These are phyloP conservation scores for Dendrothele bispora DNA, from an alignment of 768 basidiomycete genomes.

Conservation along the genomic window DNA sequence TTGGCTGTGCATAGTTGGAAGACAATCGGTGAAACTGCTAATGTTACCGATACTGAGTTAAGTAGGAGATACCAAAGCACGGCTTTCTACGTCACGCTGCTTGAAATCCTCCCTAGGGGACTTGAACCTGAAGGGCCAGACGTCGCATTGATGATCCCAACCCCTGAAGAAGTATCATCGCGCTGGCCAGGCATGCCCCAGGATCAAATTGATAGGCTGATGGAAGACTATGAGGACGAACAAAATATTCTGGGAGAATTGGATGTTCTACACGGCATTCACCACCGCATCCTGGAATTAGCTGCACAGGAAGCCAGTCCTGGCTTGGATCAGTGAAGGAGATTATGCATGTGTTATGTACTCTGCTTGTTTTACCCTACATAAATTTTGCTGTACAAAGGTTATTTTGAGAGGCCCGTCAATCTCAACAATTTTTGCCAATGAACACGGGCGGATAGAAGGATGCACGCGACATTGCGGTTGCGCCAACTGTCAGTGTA, in stretches of 20 bases:
- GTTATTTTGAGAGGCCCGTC: not conserved
- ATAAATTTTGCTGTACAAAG: no score
- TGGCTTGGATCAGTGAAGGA: not conserved
- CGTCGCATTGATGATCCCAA: constrained; percentile 59
- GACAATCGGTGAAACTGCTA: constrained; percentile 67
- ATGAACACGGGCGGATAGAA: constrained; percentile 57
- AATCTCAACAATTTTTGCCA: constrained; percentile 37
- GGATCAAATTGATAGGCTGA: constrained; percentile 61
- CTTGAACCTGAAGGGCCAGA: constrained; percentile 47
- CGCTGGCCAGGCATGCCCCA: constrained; percentile 74
- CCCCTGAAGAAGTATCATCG: constrained; percentile 58
- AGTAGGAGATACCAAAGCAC: constrained; percentile 71
- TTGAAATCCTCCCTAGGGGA: constrained; percentile 42
- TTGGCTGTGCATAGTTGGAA: constrained; percentile 62
- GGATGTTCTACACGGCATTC: constrained; percentile 61
- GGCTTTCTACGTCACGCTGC: constrained; percentile 70
- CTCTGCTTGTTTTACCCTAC: no score
- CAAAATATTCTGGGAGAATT: constrained; percentile 56
- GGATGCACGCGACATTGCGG: constrained; percentile 56
- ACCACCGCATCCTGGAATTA: constrained; percentile 62
- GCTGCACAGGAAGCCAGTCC: constrained; percentile 47
- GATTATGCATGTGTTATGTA: not conserved
- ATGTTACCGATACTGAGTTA: constrained; percentile 76
- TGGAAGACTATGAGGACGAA: constrained; percentile 62
- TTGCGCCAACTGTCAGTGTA: constrained; percentile 71